Base-by-base conservation (phyloP, 2,329 filamentous ascomycete species). In the Pseudogymnoascus sp. region DNA sequence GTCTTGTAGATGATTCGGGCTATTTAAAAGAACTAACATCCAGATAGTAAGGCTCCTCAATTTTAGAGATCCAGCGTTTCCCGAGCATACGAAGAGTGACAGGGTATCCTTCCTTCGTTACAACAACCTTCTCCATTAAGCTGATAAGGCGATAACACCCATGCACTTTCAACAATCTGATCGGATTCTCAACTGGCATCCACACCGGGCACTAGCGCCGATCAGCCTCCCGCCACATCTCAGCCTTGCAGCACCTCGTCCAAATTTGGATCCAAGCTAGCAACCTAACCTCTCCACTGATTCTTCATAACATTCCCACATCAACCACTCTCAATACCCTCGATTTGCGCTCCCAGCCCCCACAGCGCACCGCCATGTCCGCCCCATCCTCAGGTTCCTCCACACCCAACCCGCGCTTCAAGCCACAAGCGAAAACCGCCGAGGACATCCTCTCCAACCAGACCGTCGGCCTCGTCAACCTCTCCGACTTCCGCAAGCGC, bases 401-500 rank as follows among this genome's bases (percentile, higher is more conserved):
- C 2, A 72, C 71, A 3, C 70, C 71, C 19, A 72, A 72, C 59
- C 69, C 71, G 5, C 72, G 71, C 63, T 74, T 74, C 65, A 72
- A 69, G 0, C 63, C 70, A 0, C 69, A 71, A 59, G 64, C 66
- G 22, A 71, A 70, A 60, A 62, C 60, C 12, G 58, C 33, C 33
- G 72, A 73, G 65, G 72, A 74, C 60, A 66, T 74, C 5, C 71
- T 74, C 23, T 69, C 68, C 22, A 72, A 67, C 6, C 72, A 73
- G 58, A 74, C 72, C 0, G 92, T 97, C 67, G 94, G 94, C 41
- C 86, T 99, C 2, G 93, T 97, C 61, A 85, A 90, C 63, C 86
- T 97, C 45, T 91, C 90, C 67, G 94, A 97, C 73, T 97, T 96
- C 75, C 91, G 93, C 75, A 97, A 99, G 78, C 87, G 94, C 64